These are phyloP conservation scores for Arabis hirsuta DNA, from an alignment of 345 rosid species.

Conservation along the genomic window DNA sequence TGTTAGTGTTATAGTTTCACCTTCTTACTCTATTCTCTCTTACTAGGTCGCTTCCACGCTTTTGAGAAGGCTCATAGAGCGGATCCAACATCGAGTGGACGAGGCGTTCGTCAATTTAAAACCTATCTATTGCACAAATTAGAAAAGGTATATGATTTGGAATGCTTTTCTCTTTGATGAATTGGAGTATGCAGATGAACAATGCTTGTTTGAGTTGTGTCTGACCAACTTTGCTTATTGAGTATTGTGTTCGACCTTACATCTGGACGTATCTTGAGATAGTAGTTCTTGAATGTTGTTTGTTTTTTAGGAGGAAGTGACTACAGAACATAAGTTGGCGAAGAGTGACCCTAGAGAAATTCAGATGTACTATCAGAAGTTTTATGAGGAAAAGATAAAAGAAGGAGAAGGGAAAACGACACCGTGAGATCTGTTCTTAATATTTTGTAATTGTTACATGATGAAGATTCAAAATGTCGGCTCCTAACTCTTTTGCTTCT, in stretches of 20 bases:
- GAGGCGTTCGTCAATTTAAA: slow-evolving; percentile 95
- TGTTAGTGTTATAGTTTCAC: slow-evolving; percentile 1
- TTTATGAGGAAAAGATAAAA: slow-evolving; percentile 61
- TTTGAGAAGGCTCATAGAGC: slow-evolving; percentile 82
- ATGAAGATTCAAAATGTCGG: slow-evolving; percentile 2
- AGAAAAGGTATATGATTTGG: slow-evolving; percentile 61
- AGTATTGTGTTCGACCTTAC: too few species aligned
- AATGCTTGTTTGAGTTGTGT: neutral
- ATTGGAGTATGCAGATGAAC: neutral
- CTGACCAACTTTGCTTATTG: neutral
- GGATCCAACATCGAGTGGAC: slow-evolving; percentile 72
- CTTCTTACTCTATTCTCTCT: neutral
- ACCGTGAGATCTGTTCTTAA: slow-evolving; percentile 64
- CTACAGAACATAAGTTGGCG: slow-evolving; percentile 50
- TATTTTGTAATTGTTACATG: neutral
- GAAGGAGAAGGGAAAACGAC: slow-evolving; percentile 61
- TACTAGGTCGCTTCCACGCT: slow-evolving; percentile 88
- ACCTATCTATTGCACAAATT: slow-evolving; percentile 80
- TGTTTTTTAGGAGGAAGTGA: slow-evolving; percentile 66
- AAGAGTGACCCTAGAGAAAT: slow-evolving; percentile 68
- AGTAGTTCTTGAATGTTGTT: slow-evolving; percentile 22
- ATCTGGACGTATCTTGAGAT: slow-evolving; percentile 10
- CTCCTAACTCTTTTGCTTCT: slow-evolving; percentile 29
- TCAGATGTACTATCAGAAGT: slow-evolving; percentile 67
- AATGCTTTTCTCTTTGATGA: neutral